Evolutionary conservation across 2,329 filamentous ascomycete species (phyloP).

Genomic region (Aspergillus piperis): DNA sequence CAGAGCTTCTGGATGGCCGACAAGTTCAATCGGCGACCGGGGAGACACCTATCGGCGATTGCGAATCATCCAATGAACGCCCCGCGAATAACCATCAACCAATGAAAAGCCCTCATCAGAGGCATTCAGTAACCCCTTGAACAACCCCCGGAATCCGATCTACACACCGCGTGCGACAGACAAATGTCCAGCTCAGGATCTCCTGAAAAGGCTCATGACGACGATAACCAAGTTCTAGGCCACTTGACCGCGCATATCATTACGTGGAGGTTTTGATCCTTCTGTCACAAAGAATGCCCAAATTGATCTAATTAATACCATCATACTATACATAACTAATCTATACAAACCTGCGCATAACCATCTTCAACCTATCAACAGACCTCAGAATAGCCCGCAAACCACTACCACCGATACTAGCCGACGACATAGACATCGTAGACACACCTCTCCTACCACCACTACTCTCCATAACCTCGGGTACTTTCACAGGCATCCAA

Average conservation of each 20-base stretch:
- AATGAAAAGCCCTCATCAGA: background rate
- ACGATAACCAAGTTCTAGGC: background rate
- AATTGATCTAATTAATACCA: no score
- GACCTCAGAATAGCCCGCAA: background rate
- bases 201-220: background rate
- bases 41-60: background rate
- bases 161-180: background rate
- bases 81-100: background rate
- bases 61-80: background rate
- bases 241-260: conserved; percentile 1
- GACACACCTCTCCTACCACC: background rate
- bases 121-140: background rate
- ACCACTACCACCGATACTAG: background rate
- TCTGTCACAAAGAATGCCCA: background rate
- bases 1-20: background rate
- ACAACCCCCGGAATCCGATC: background rate
- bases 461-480: background rate
- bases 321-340: background rate
- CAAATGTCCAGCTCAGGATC: background rate
- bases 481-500: background rate
- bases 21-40: background rate
- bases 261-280: background rate
- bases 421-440: background rate
- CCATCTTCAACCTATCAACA: background rate
- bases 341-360: background rate